Evolutionary conservation across 352 stramenopile species (phyloP).

Genomic region (Phytopythium ostracodes): DNA sequence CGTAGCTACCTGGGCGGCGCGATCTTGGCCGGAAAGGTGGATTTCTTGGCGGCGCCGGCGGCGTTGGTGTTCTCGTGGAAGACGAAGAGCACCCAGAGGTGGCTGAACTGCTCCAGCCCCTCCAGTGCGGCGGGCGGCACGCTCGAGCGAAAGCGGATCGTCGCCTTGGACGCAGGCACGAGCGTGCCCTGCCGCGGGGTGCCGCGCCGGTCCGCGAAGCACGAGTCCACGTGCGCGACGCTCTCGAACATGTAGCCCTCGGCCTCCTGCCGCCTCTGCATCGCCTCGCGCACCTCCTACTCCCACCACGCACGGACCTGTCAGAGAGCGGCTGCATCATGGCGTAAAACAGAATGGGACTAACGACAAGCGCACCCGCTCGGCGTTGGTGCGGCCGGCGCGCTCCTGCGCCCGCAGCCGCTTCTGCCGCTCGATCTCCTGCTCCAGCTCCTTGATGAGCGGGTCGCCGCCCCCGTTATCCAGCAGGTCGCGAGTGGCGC

Average conservation of each 20-base stretch:
- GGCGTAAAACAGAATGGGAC: too few species aligned
- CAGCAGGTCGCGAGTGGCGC: not conserved
- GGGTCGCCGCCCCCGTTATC: conserved; percentile 19
- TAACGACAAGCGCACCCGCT: too few species aligned
- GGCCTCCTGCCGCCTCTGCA: conserved; percentile 59
- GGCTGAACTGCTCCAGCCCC: conserved; percentile 82
- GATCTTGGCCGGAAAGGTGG: conserved; percentile 80
- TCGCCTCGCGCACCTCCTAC: conserved; percentile 50
- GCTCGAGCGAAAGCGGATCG: conserved; percentile 71
- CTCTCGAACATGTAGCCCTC: conserved; percentile 67
- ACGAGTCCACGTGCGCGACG: conserved; percentile 75
- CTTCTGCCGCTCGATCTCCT: conserved; percentile 68
- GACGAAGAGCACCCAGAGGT: conserved; percentile 90
- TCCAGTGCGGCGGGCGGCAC: conserved; percentile 74
- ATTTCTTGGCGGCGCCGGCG: conserved; percentile 41
- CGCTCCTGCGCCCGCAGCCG: conserved; percentile 70
- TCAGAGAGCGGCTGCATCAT: not conserved
- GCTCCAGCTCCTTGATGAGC: conserved; percentile 41
- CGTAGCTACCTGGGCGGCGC: conserved; percentile 57
- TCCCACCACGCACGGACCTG: too few species aligned
- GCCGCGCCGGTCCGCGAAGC: conserved; percentile 83
- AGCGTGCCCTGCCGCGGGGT: conserved; percentile 80
- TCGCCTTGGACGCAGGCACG: conserved; percentile 55
- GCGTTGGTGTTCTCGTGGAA: conserved; percentile 91
- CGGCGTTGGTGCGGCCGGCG: conserved; percentile 62